Evolutionary conservation across 2,329 filamentous ascomycete genomes (phyloP), one percentile per base, ranked within the genome.

Genomic region (Epichloe typhina): DNA sequence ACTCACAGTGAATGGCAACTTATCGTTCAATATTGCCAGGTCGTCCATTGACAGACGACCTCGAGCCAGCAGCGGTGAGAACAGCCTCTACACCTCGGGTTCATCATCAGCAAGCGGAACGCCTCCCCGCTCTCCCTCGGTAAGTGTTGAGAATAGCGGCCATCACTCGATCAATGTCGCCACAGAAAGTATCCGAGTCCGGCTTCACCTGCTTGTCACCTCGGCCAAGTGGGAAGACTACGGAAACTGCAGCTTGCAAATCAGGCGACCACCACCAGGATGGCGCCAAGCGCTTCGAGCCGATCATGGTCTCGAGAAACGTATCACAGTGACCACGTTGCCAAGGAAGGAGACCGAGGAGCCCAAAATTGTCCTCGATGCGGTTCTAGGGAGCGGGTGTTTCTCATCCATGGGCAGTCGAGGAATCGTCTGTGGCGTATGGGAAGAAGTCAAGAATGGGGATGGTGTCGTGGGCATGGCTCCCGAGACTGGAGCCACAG

Each of bases 151-250:
- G 53, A 71, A 72, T 59, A 70, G 68, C 54, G 71, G 70, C 5
- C 74, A 74, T 44, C 70, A 71, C 50, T 74, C 81, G 19, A 66
- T 83, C 21, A 85, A 83, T 50, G 82, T 88, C 52, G 83, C 83
- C 50, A 56, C 56, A 5, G 67, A 68, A 23, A 89, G 93, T 60
- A 81, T 91, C 48, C 90, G 90, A 58, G 87, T 96, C 58, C 78
- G 89, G 37, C 77, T 97, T 12, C 95, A 97, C 64, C 74, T 87
- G 46, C 82, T 91, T 47, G 84, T 89, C 53, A 73, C 79, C 1
- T 73, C 80, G 12, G 81, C 81, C 47, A 91, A 91, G 64, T 98
- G 93, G 93, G 83, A 88, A 54, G 90, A 97, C 63, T 82, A 90
- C 71, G 91, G 93, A 56, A 83, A 87, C 58, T 94, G 89, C 53